phyloP scores from a whole-genome alignment of 2,329 filamentous ascomycete genomes.

The Diaporthe velutina region DNA sequence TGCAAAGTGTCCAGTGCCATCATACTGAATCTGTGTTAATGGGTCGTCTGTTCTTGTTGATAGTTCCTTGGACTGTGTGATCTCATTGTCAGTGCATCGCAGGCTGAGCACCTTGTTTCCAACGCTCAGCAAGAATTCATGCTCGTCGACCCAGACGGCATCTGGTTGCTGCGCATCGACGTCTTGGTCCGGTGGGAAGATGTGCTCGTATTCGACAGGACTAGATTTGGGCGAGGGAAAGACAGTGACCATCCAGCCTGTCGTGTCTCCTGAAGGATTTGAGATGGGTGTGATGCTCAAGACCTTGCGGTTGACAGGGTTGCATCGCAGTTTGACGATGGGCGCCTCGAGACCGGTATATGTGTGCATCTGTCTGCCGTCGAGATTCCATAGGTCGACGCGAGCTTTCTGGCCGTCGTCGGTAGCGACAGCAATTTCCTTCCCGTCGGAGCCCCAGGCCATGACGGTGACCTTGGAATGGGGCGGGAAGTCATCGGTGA shows the following conservation, averaged over 20 bases:
- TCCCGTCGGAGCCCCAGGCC: constrained; percentile 71
- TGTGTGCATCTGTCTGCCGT: constrained; percentile 64
- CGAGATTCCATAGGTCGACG: constrained; percentile 68
- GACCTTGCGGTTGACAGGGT: constrained; percentile 66
- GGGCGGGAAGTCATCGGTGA: constrained; percentile 66
- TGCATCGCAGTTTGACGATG: constrained; percentile 73
- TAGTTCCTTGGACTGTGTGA: constrained; percentile 62
- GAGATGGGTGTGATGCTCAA: constrained; percentile 70
- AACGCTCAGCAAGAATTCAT: constrained; percentile 70
- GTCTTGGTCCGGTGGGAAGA: constrained; percentile 56
- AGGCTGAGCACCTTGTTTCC: constrained; percentile 66
- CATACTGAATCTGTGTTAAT: constrained; percentile 69
- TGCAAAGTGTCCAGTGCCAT: constrained; percentile 63
- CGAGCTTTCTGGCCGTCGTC: constrained; percentile 66
- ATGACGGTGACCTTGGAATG: constrained; percentile 69
- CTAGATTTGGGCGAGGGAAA: constrained; percentile 60
- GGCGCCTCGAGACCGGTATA: constrained; percentile 72
- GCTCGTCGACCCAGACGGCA: constrained; percentile 70
- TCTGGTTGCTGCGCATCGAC: constrained; percentile 66
- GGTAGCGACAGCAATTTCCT: constrained; percentile 68
- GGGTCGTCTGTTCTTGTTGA: constrained; percentile 66
- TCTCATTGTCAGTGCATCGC: constrained; percentile 59
- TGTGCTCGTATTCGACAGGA: constrained; percentile 61
- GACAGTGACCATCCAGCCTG: constrained; percentile 67
- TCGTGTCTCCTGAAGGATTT: constrained; percentile 42